These are phyloP conservation scores for Gnomoniopsis sp. DNA, from an alignment of 2,329 filamentous ascomycete genomes.

Conservation along the genomic window DNA sequence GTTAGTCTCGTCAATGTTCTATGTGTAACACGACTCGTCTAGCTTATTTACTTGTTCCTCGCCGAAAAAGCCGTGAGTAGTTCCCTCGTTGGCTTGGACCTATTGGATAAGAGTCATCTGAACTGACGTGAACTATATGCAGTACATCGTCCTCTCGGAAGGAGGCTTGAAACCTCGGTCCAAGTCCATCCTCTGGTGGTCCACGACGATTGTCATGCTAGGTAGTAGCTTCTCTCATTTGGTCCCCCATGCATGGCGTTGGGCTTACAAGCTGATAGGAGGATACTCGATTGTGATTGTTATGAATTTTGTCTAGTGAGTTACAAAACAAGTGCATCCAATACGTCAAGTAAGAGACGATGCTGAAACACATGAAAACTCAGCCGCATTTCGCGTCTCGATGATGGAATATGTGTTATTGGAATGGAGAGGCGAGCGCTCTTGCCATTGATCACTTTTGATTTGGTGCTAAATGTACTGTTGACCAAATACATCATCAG, in stretches of 20 bases:
- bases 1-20: not conserved
- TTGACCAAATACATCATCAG: not conserved
- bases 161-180: slow-evolving; percentile 47
- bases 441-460: slow-evolving; percentile 59
- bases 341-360: not conserved
- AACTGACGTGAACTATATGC: slow-evolving; percentile 4
- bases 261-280: slow-evolving; percentile 31
- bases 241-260: not conserved
- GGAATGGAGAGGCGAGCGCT: slow-evolving; percentile 57
- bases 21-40: not conserved
- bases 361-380: not conserved
- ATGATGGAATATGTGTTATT: slow-evolving; percentile 56
- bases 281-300: slow-evolving; percentile 45
- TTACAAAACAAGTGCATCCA: too few species aligned
- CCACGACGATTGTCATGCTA: slow-evolving; percentile 49
- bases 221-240: slow-evolving; percentile 27
- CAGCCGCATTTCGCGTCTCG: slow-evolving; percentile 55
- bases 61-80: slow-evolving; percentile 58
- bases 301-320: slow-evolving; percentile 60
- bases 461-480: slow-evolving; percentile 54
- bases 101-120: too few species aligned
- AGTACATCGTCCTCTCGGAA: slow-evolving; percentile 52
- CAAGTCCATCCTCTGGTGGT: slow-evolving; percentile 34
- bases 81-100: not conserved
- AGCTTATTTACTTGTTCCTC: slow-evolving; percentile 62